phyloP scores from a whole-genome alignment of 192 early-diverging fungal genomes.

The Obelidium mucronatum region DNA sequence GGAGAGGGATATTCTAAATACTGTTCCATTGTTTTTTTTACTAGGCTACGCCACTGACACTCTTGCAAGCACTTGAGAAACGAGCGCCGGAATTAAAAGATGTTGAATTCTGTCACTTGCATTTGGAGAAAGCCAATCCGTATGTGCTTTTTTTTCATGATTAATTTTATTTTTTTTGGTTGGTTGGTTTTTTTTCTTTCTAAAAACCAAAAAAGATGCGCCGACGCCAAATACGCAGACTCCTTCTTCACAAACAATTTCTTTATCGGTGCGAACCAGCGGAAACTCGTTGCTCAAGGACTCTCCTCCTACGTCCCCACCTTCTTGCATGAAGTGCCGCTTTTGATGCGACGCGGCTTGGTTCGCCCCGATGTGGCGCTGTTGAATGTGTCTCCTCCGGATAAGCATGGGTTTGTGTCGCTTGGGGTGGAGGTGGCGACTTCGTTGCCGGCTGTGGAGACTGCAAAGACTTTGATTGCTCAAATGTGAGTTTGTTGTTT shows the following conservation, averaged over 20 bases:
- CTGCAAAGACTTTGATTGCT: conserved; percentile 51
- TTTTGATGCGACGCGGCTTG: conserved; percentile 39
- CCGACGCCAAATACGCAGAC: not conserved
- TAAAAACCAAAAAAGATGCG: conserved; percentile 17
- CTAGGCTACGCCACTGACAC: conserved; percentile 6
- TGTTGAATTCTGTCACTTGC: conserved; percentile 54
- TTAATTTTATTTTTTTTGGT: not conserved
- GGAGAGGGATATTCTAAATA: not conserved
- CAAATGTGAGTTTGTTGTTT: conserved; percentile 47
- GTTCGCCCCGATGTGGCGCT: conserved; percentile 56
- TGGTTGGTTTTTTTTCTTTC: not conserved
- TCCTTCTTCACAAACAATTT: conserved; percentile 57
- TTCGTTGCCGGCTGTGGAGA: conserved; percentile 51
- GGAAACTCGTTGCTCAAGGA: conserved; percentile 47
- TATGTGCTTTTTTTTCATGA: conserved; percentile 24
- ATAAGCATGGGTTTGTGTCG: conserved; percentile 56
- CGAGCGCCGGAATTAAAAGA: conserved; percentile 36
- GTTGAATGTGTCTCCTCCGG: conserved; percentile 58
- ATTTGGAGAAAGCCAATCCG: conserved; percentile 53
- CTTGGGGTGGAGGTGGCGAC: conserved; percentile 53
- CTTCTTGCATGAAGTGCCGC: conserved; percentile 50
- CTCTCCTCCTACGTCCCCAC: conserved; percentile 47
- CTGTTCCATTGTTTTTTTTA: too few species aligned
- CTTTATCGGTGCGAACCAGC: conserved; percentile 52
- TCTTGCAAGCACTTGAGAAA: conserved; percentile 42